Conservation (phyloP, 257 asterid species). For the Jacaranda copaia region DNA sequence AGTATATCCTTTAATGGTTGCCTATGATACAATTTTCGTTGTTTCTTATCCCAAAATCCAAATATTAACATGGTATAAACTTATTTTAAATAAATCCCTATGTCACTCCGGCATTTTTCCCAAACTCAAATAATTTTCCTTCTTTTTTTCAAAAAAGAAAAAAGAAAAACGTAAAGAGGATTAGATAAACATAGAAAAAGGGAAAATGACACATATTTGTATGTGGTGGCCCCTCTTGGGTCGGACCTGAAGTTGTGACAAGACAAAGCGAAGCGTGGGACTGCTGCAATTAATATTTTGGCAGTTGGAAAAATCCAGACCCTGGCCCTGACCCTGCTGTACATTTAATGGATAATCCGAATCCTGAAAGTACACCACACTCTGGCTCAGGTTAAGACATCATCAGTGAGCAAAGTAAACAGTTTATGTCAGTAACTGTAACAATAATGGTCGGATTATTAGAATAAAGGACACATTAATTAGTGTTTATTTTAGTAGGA, state of each 20-base stretch:
- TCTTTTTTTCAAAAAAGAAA: too few species aligned
- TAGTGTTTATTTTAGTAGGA: background rate
- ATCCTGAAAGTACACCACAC: constrained; percentile 1
- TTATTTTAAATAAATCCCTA: too few species aligned
- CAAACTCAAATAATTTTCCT: too few species aligned
- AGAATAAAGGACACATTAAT: background rate
- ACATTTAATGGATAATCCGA: background rate
- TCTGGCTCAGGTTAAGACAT: background rate
- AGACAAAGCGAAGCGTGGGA: constrained; percentile 1
- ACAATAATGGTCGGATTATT: background rate
- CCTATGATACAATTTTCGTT: too few species aligned
- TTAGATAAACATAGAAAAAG: too few species aligned
- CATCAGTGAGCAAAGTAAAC: too few species aligned
- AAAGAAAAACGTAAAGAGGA: too few species aligned
- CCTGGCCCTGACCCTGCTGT: background rate
- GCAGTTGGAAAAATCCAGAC: background rate
- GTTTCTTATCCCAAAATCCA: too few species aligned
- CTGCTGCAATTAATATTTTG: background rate
- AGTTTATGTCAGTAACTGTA: background rate
- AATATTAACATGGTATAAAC: too few species aligned
- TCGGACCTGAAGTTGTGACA: background rate
- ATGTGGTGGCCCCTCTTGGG: background rate
- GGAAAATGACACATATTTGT: background rate
- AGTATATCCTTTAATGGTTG: too few species aligned
- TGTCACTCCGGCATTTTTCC: too few species aligned